Evolutionary conservation across 371 early-diverging fungal species (phyloP).

Genomic region (Syncephalastrum sp.): DNA sequence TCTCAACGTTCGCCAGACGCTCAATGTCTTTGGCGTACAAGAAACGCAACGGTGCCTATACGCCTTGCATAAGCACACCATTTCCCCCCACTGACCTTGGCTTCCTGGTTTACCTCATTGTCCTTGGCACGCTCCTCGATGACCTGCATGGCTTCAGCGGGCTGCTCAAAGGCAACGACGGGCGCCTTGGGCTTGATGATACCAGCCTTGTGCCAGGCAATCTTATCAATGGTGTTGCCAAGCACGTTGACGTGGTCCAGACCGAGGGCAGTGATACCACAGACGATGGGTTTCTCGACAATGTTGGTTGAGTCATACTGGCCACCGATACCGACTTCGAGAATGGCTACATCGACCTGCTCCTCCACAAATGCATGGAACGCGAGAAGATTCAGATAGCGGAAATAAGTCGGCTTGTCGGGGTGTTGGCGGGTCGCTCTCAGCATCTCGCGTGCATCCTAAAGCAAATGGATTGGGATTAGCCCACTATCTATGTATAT

Average conservation of each 20-base stretch:
- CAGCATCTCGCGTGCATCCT: slow-evolving; percentile 25
- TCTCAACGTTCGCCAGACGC: slow-evolving; percentile 13
- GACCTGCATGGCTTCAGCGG: slow-evolving; percentile 66
- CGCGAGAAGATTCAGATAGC: slow-evolving; percentile 88
- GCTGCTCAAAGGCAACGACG: slow-evolving; percentile 71
- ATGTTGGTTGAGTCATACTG: slow-evolving; percentile 86
- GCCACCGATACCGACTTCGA: slow-evolving; percentile 89
- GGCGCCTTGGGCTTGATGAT: slow-evolving; percentile 83
- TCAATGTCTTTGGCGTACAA: slow-evolving; percentile 13
- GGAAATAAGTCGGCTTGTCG: slow-evolving; percentile 85
- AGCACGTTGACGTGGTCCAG: slow-evolving; percentile 76
- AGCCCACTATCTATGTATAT: too few species aligned
- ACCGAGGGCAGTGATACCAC: slow-evolving; percentile 83
- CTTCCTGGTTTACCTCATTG: slow-evolving; percentile 42
- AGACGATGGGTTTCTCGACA: slow-evolving; percentile 67
- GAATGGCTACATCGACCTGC: slow-evolving; percentile 72
- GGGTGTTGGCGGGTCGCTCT: slow-evolving; percentile 42
- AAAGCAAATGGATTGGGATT: neutral
- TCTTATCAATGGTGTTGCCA: slow-evolving; percentile 74
- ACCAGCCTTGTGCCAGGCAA: slow-evolving; percentile 95
- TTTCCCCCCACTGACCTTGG: neutral
- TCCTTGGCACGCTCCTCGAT: slow-evolving; percentile 71
- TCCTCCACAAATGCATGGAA: slow-evolving; percentile 86
- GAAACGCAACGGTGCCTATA: slow-evolving; percentile 18
- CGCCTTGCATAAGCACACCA: neutral